These are phyloP conservation scores for Coemansia sp. DNA, from an alignment of 192 early-diverging fungal genomes.

Conservation along the genomic window DNA sequence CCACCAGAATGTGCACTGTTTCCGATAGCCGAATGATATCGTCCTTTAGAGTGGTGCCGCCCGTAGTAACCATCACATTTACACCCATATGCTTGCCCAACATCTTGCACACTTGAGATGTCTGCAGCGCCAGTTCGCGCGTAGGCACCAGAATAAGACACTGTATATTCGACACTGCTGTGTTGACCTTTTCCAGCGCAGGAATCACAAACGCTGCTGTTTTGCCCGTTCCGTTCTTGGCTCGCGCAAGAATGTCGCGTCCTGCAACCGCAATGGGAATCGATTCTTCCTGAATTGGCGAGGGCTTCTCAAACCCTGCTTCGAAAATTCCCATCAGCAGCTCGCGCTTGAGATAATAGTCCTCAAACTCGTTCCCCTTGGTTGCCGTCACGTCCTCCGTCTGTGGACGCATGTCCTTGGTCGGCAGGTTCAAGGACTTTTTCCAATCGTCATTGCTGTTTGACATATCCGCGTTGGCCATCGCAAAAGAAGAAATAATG, in stretches of 20 bases:
- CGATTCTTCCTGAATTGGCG: slow-evolving; percentile 98
- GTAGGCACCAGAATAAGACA: slow-evolving; percentile 94
- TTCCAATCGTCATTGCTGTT: slow-evolving; percentile 69
- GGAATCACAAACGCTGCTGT: slow-evolving; percentile 98
- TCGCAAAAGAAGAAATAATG: slow-evolving; percentile 16
- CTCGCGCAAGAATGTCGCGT: slow-evolving; percentile 93
- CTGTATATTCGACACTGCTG: slow-evolving; percentile 84
- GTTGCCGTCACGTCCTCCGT: slow-evolving; percentile 96
- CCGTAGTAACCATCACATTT: slow-evolving; percentile 99
- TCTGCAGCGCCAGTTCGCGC: slow-evolving; percentile 96
- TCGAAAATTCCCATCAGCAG: slow-evolving; percentile 99
- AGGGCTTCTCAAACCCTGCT: slow-evolving; percentile 95
- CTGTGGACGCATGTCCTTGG: slow-evolving; percentile 89
- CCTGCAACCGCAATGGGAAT: slow-evolving; percentile 96
- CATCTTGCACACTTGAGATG: slow-evolving; percentile 97
- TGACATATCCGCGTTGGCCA: slow-evolving; percentile 43
- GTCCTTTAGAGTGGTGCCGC: slow-evolving; percentile 96
- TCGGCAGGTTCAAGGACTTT: slow-evolving; percentile 68
- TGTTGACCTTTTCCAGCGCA: slow-evolving; percentile 88
- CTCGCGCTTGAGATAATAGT: slow-evolving; percentile 96
- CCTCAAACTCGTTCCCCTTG: slow-evolving; percentile 99
- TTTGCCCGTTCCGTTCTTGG: slow-evolving; percentile 93
- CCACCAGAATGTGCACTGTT: slow-evolving; percentile 94
- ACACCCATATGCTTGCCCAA: slow-evolving; percentile 95
- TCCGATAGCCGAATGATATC: slow-evolving; percentile 95